Conservation (phyloP, 106 monocot genomes). For the Acanthochlamys bracteata region DNA sequence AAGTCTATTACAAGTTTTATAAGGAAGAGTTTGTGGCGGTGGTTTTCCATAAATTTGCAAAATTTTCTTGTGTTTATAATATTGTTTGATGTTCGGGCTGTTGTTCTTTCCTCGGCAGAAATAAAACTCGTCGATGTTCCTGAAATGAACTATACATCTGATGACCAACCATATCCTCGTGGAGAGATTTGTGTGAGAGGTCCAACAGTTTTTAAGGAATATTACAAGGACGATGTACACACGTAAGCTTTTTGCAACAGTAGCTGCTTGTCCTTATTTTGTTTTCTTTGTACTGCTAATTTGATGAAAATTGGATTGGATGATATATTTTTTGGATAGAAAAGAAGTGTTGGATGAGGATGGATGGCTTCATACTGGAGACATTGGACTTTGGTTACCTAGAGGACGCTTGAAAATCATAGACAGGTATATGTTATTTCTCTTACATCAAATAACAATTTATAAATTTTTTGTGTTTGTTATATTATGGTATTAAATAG, state of each 20-base stretch:
- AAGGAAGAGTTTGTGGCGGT: no score
- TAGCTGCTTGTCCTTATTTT: constrained; percentile 38
- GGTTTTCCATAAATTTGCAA: no score
- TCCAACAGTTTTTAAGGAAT: constrained; percentile 54
- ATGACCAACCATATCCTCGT: constrained; percentile 85
- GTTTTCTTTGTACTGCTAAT: constrained; percentile 1
- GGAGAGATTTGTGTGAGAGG: constrained; percentile 98
- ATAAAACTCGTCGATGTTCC: constrained; percentile 99
- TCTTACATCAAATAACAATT: no score
- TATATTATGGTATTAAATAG: no score
- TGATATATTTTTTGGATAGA: constrained; percentile 27
- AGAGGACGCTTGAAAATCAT: constrained; percentile 88
- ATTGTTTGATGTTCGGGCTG: no score
- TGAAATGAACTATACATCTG: constrained; percentile 96
- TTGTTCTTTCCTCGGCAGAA: no score
- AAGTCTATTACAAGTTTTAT: no score
- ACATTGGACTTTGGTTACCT: constrained; percentile 94
- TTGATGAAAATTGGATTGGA: constrained; percentile 11
- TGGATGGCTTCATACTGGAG: constrained; percentile 97
- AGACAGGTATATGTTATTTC: constrained; percentile 47
- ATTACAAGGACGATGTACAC: constrained; percentile 71
- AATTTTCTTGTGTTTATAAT: no score
- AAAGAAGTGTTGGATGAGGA: constrained; percentile 90
- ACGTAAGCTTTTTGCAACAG: constrained; percentile 41
- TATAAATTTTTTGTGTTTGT: no score